These are phyloP conservation scores for Yarrowia sp. DNA, from an alignment of 805 yeast species.

Conservation along the genomic window DNA sequence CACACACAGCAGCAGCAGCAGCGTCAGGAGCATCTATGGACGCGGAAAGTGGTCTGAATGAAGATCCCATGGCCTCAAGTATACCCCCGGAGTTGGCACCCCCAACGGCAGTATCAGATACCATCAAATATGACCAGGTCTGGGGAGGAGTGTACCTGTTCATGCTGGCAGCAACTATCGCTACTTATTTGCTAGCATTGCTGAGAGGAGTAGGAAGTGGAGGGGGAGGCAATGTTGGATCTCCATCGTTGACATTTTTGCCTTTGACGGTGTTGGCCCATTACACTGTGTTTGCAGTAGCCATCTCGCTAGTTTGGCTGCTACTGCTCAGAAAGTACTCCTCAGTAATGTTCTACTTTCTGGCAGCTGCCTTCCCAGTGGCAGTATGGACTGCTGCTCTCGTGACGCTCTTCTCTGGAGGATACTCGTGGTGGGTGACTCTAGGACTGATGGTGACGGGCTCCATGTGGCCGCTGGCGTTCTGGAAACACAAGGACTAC, in stretches of 20 bases:
- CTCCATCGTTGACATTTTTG: slow-evolving; percentile 15
- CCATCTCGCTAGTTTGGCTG: slow-evolving; percentile 47
- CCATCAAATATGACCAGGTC: slow-evolving; percentile 42
- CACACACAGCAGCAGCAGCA: slow-evolving; percentile 6
- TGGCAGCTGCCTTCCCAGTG: slow-evolving; percentile 28
- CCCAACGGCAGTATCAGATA: slow-evolving; percentile 5
- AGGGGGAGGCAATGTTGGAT: too few relatives aligned
- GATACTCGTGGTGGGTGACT: slow-evolving; percentile 24
- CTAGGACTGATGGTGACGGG: slow-evolving; percentile 45
- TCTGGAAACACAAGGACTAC: slow-evolving; percentile 46
- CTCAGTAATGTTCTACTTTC: slow-evolving; percentile 41
- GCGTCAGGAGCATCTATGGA: slow-evolving; percentile 1
- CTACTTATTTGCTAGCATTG: slow-evolving; percentile 48
- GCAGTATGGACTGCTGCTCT: slow-evolving; percentile 22
- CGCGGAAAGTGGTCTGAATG: slow-evolving; percentile 30
- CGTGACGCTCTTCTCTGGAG: slow-evolving; percentile 1
- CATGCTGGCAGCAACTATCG: slow-evolving; percentile 46
- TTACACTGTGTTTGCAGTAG: slow-evolving; percentile 45
- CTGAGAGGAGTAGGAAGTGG: slow-evolving; percentile 43
- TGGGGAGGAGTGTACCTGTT: slow-evolving; percentile 46
- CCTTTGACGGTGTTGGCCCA: slow-evolving; percentile 42
- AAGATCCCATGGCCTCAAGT: slow-evolving; percentile 30
- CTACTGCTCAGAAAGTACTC: slow-evolving; percentile 45
- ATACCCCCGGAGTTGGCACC: slow-evolving; percentile 31
- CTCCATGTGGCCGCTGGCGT: slow-evolving; percentile 46